phyloP scores from a whole-genome alignment of 2,329 filamentous ascomycete genomes.

The Tolypocladium tropicale region DNA sequence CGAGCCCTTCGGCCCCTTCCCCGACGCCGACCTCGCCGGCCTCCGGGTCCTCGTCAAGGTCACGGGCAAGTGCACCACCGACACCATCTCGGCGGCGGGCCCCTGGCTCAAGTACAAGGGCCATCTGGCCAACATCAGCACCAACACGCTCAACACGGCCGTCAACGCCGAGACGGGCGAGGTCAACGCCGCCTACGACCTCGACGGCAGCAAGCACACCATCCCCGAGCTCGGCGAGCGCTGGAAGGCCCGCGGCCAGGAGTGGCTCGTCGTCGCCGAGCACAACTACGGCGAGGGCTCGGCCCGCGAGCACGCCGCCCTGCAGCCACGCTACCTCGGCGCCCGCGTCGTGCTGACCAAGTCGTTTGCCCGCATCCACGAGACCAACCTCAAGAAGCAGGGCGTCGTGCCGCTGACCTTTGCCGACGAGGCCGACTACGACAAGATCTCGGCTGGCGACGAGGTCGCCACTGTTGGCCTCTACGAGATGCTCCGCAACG shows the following conservation, averaged over 20 bases:
- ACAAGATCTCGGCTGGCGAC: constrained; percentile 73
- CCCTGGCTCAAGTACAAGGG: constrained; percentile 99
- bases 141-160: constrained; percentile 94
- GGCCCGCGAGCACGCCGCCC: constrained; percentile 78
- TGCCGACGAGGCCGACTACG: constrained; percentile 79
- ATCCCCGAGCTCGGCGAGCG: constrained; percentile 80
- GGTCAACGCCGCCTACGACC: constrained; percentile 85
- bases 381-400: constrained; percentile 96
- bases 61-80: constrained; percentile 94
- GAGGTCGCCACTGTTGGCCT: constrained; percentile 73
- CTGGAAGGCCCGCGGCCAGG: constrained; percentile 66
- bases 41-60: constrained; percentile 92
- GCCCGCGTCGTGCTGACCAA: constrained; percentile 76
- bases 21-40: constrained; percentile 58
- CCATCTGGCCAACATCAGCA: constrained; percentile 93
- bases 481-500: constrained; percentile 66
- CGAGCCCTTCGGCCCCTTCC: constrained; percentile 83
- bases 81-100: constrained; percentile 94
- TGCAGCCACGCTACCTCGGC: constrained; percentile 85
- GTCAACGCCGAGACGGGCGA: constrained; percentile 86
- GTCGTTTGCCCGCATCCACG: constrained; percentile 84
- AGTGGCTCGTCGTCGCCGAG: constrained; percentile 93
- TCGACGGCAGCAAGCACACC: constrained; percentile 60
- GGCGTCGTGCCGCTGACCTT: constrained; percentile 93
- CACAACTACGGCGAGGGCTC: constrained; percentile 95